Evolutionary conservation across 208 protist species (phyloP), one percentile per base, ranked within the genome.

Genomic region (Acanthamoeba castellanii): DNA sequence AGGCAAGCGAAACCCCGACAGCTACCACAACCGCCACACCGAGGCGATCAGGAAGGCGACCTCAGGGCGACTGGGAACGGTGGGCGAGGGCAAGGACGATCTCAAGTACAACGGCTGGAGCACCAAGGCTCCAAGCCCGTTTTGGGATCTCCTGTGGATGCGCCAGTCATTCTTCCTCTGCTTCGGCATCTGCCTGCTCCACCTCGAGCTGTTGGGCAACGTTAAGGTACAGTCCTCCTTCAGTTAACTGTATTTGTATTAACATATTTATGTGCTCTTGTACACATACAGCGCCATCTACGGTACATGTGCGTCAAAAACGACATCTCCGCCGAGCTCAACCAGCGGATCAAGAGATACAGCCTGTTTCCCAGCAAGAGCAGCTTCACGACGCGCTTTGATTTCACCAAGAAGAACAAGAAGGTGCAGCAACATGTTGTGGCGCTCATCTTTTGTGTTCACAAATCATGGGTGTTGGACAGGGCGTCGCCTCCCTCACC

Each of bases 51-150:
- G 66, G 8, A 74, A 74, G 22, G 66, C 66, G n/a, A 32, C 1
- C 66, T 74, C n/a, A 3, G 11, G 66, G 1, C 25, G 11, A 34
- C 32, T 7, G 1, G 66, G 66, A 3, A 6, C 1, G 1, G 25
- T 74, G 4, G 66, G 66, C 13, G 25, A 74, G 32, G 66, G 4
- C 16, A 74, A 74, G 3, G 66, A n/a, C 32, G 3, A n/a, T 22
- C 32, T 74, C n/a, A 74, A 74, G 66, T 34, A 74, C 66, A 16
- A 74, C 13, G 66, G 66, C 25, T 74, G 66, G 66, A 74, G 66
- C 7, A 32, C 25, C 66, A 74, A 74, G 32, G 66, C 66, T 16
- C 11, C 66, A 6, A 74, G 66, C 22, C 66, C 27, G 13, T 74
- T 74, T 13, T 74, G 66, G 66, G 22, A 74, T 2, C 66, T 81